Evolutionary conservation across 805 yeast genomes (phyloP).

Genomic region (Blastobotrys robertii): DNA sequence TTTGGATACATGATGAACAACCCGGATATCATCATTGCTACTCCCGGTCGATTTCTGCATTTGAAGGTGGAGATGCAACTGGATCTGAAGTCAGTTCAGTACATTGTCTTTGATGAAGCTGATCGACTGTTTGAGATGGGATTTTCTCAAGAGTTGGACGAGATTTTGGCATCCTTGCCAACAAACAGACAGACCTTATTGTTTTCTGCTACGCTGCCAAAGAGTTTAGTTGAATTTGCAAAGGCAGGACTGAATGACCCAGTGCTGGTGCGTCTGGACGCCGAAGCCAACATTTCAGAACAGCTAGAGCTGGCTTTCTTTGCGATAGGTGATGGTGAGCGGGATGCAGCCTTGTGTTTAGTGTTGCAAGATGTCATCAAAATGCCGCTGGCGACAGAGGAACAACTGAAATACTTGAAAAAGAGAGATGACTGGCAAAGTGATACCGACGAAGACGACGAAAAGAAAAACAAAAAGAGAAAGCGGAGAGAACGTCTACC

Average conservation of each 20-base stretch:
- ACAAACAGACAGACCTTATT: conserved; percentile 75
- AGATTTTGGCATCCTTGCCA: conserved; percentile 76
- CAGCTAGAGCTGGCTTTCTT: conserved; percentile 84
- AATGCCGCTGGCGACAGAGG: conserved; percentile 69
- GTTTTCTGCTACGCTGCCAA: conserved; percentile 92
- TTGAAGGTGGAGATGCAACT: conserved; percentile 90
- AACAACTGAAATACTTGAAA: conserved; percentile 48
- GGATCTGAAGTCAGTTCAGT: conserved; percentile 74
- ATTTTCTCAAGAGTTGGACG: conserved; percentile 86
- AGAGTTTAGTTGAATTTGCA: conserved; percentile 88
- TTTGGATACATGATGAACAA: conserved; percentile 84
- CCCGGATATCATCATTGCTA: conserved; percentile 92
- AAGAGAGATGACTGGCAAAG: conserved; percentile 30
- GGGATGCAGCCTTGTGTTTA: conserved; percentile 77
- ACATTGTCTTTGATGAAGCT: conserved; percentile 93
- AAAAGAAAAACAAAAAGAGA: conserved; percentile 20
- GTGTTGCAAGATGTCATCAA: conserved; percentile 77
- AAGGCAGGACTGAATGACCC: conserved; percentile 94
- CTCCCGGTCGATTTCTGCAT: conserved; percentile 96
- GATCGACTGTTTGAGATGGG: conserved; percentile 96
- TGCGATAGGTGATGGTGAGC: conserved; percentile 68
- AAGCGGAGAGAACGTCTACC: conserved; percentile 45
- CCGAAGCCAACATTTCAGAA: conserved; percentile 85
- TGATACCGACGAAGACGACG: conserved; percentile 47
- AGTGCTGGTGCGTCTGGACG: conserved; percentile 81